Percentiles rank a stretch among this genome's conserved stretches.
Evolutionary conservation across 148 eudicot genomes (phyloP).

Genomic region (Amaranthus palmeri): DNA sequence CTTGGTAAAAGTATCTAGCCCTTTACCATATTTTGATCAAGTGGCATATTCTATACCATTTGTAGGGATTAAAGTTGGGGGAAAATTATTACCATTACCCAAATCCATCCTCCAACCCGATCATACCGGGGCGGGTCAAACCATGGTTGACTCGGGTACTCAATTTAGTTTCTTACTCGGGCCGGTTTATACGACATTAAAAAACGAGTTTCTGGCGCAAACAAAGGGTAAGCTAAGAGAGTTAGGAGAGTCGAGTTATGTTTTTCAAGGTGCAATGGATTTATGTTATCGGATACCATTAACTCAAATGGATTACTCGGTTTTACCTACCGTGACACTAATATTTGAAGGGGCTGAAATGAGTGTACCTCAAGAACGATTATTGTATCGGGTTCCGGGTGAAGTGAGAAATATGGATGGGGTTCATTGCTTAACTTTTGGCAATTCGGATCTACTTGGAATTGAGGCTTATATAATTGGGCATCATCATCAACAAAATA

Average conservation of each 20-base stretch:
- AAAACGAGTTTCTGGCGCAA: constrained; percentile 51
- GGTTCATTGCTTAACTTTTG: constrained; percentile 76
- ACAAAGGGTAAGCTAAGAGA: constrained; percentile 35
- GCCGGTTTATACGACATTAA: constrained; percentile 57
- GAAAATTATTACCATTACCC: constrained; percentile 39
- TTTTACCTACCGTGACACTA: constrained; percentile 56
- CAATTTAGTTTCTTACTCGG: constrained; percentile 84
- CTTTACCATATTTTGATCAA: constrained; percentile 67
- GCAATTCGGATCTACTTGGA: constrained; percentile 80
- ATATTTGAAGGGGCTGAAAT: constrained; percentile 72
- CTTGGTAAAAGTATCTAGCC: constrained; percentile 49
- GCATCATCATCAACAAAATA: constrained; percentile 83
- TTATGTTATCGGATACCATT: constrained; percentile 52
- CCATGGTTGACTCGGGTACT: constrained; percentile 96
- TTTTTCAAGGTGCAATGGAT: constrained; percentile 83
- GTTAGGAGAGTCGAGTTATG: constrained; percentile 47
- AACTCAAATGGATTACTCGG: constrained; percentile 32
- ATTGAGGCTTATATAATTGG: constrained; percentile 71
- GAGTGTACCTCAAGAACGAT: constrained; percentile 55
- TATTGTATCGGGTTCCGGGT: constrained; percentile 63
- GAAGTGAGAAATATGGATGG: constrained; percentile 40
- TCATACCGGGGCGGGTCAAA: constrained; percentile 95
- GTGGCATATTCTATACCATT: constrained; percentile 77
- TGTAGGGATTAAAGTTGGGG: constrained; percentile 65
- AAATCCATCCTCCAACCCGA: constrained; percentile 69